Conservation (phyloP, 2,329 filamentous ascomycete genomes). For the Botrytis galanthina region DNA sequence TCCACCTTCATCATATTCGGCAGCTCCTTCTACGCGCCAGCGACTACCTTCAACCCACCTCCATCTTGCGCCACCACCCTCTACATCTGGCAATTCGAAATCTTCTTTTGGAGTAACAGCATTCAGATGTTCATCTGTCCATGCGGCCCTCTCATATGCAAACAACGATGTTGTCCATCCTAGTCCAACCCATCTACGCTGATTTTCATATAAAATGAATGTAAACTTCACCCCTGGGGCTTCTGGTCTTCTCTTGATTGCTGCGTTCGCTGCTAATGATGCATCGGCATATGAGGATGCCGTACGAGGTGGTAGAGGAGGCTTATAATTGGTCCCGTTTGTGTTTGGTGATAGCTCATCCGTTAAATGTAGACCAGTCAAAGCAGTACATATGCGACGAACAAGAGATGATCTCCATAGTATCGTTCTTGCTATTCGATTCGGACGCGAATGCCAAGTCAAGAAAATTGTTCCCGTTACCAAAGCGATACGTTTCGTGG, state of each 20-base stretch:
- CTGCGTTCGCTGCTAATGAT: slow-evolving; percentile 39
- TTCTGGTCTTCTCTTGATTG: slow-evolving; percentile 43
- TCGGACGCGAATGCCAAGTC: slow-evolving; percentile 88
- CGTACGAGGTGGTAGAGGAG: slow-evolving; percentile 36
- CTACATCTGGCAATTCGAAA: slow-evolving; percentile 66
- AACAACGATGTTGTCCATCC: slow-evolving; percentile 94
- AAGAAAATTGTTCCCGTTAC: slow-evolving; percentile 80
- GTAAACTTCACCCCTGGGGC: slow-evolving; percentile 90
- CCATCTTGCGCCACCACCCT: slow-evolving; percentile 63
- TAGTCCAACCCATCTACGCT: slow-evolving; percentile 88
- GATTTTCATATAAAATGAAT: slow-evolving; percentile 95
- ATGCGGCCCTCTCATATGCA: slow-evolving; percentile 82
- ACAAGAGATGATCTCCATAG: slow-evolving; percentile 84
- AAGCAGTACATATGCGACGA: slow-evolving; percentile 63
- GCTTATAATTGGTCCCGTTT: slow-evolving; percentile 32
- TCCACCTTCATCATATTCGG: slow-evolving; percentile 50
- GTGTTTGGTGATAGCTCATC: slow-evolving; percentile 41
- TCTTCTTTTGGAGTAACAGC: slow-evolving; percentile 70
- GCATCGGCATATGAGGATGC: slow-evolving; percentile 30
- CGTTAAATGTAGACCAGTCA: slow-evolving; percentile 79
- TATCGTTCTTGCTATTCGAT: slow-evolving; percentile 79
- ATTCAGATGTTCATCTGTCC: slow-evolving; percentile 96
- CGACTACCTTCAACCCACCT: slow-evolving; percentile 81
- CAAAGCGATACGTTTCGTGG: slow-evolving; percentile 79
- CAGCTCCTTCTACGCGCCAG: slow-evolving; percentile 81